phyloP scores from a whole-genome alignment of 192 early-diverging fungal species.

The Entophlyctis luteolus region DNA sequence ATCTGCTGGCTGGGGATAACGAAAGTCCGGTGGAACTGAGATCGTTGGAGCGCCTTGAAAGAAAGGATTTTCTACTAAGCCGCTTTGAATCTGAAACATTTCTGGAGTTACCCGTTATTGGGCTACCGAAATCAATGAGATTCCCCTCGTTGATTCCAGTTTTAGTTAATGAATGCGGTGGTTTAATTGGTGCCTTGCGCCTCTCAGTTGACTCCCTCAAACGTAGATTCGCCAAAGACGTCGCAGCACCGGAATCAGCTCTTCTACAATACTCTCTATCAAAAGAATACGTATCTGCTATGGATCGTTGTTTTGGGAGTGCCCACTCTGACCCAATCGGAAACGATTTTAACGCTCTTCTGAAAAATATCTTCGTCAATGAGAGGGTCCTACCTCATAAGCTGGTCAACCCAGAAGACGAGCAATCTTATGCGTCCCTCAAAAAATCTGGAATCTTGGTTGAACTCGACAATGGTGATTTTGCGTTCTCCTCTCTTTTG shows the following conservation, averaged over 20 bases:
- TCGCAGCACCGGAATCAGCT: neutral
- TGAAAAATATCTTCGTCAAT: conserved; percentile 17
- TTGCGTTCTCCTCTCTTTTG: conserved; percentile 29
- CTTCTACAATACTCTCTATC: conserved; percentile 21
- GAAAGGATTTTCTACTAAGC: conserved; percentile 28
- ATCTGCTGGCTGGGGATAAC: conserved; percentile 8
- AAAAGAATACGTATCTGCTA: neutral
- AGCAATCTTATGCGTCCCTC: neutral
- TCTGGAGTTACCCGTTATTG: neutral
- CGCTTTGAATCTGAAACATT: conserved; percentile 8
- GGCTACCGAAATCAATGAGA: neutral
- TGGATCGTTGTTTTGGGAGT: conserved; percentile 13
- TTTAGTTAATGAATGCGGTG: conserved; percentile 11
- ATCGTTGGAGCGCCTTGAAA: conserved; percentile 8
- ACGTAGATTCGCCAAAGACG: conserved; percentile 6
- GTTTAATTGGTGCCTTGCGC: conserved; percentile 15
- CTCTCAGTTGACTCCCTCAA: conserved; percentile 4
- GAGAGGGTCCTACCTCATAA: neutral
- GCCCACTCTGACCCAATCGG: conserved; percentile 7
- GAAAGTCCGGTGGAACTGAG: conserved; percentile 5
- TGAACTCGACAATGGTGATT: neutral
- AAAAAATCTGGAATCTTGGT: conserved; percentile 25
- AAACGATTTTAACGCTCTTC: conserved; percentile 7
- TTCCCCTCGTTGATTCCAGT: conserved; percentile 5
- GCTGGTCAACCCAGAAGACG: neutral